Evolutionary conservation across 2,329 filamentous ascomycete species (phyloP).

Genomic region (Fusarium longipes): DNA sequence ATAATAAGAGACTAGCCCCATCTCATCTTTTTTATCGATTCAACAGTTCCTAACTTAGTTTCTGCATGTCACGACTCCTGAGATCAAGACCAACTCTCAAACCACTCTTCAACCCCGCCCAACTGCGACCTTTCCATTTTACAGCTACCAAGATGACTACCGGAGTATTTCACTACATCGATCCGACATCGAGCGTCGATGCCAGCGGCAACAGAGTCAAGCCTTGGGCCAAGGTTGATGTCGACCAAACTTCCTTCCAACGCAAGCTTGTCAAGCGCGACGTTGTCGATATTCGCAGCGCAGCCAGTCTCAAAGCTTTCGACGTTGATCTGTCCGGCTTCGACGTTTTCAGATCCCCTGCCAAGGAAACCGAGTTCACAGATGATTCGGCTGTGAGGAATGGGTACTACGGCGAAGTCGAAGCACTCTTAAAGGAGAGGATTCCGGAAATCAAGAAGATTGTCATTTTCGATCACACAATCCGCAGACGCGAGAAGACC

Average conservation of each 20-base stretch:
- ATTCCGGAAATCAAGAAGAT: constrained; percentile 69
- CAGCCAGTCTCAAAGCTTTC: constrained; percentile 24
- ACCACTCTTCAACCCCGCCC: constrained; percentile 17
- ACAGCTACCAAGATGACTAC: constrained; percentile 31
- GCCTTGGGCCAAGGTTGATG: constrained; percentile 43
- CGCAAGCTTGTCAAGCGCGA: constrained; percentile 36
- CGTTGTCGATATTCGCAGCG: constrained; percentile 41
- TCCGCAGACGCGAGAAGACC: constrained; percentile 65
- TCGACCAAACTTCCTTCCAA: constrained; percentile 36
- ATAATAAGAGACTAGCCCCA: neutral
- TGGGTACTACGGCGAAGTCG: constrained; percentile 71
- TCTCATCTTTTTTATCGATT: neutral
- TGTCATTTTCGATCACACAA: constrained; percentile 79
- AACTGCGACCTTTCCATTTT: neutral
- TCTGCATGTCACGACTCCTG: constrained; percentile 10
- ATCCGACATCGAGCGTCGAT: constrained; percentile 31
- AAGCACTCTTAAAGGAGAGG: constrained; percentile 64
- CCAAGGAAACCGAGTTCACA: constrained; percentile 65
- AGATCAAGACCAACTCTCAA: neutral
- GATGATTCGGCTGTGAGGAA: constrained; percentile 66
- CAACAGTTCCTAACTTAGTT: neutral
- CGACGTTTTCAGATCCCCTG: constrained; percentile 44
- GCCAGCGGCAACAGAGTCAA: constrained; percentile 19
- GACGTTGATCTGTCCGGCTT: constrained; percentile 44
- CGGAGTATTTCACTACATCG: constrained; percentile 34